Evolutionary conservation across 495 filamentous ascomycete genomes (phyloP), one percentile per base, ranked within the genome.

Genomic region (Aspergillus saccharolyticus): DNA sequence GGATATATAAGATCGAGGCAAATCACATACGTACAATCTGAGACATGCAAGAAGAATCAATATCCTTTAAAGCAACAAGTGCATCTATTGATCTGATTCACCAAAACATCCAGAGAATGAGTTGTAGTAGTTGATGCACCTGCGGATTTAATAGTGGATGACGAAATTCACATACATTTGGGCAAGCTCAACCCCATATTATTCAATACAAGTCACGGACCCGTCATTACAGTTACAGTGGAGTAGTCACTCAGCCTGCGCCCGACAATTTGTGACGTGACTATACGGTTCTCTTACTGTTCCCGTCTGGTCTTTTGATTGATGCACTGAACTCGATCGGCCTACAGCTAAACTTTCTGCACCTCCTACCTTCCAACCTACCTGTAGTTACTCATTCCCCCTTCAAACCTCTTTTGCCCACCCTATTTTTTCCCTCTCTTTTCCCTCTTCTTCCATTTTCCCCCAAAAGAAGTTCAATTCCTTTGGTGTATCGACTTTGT

Each of bases 91-190:
- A 15, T 12, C 14, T 8, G 2, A 39, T 2, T 39, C 4, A 5
- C 33, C 33, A 39, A 10, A 30, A 4, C 10, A 10, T 30, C 4
- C 4, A 10, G 10, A 10, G 25, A 10, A 30, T 30, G 25, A 30
- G 10, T 30, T 30, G 25, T 30, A 4, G 4, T 30, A 4, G 25
- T 30, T 30, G 4, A 30, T 30, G 25, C 10, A 10, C 10, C 10
- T 10, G 25, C 25, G 4, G 16, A 44, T 2, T 8, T 12, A 42
- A 42, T 44, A 58, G 51, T 60, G 53, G 57, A 63, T 63, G 61
- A 63, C 61, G 61, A 60, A 63, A 63, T 60, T 20, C 33, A 39
- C 33, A 39, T 28, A 28, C 25, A 39, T 15, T 9, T 12, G 7
- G 33, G 14, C 4, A 39, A 39, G 33, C 33, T 39, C 14, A 39